A percentile compares a stretch with the other conserved stretches of the same genome.
Evolutionary conservation across 352 stramenopile species (phyloP).

Genomic region (Phytophthora litchii): DNA sequence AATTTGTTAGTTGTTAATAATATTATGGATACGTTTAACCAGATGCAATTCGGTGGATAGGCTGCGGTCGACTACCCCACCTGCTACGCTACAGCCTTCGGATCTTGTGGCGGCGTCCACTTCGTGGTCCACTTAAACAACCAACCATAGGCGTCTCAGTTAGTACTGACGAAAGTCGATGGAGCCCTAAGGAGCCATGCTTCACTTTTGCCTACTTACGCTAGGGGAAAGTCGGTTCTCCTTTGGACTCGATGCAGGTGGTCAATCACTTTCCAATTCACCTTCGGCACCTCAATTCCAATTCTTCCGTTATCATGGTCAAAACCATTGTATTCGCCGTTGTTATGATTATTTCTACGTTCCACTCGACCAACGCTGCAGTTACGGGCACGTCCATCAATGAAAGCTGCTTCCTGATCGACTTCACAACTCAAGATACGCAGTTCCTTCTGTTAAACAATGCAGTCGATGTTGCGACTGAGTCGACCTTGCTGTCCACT

Average conservation of each 20-base stretch:
- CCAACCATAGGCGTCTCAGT: slow-evolving; percentile 9
- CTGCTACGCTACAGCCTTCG: slow-evolving; percentile 12
- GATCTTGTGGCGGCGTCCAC: slow-evolving; percentile 18
- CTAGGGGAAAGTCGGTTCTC: neutral
- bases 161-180: slow-evolving; percentile 11
- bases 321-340: slow-evolving; percentile 4
- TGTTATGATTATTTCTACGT: neutral
- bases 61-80: neutral
- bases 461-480: slow-evolving; percentile 25
- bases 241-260: neutral
- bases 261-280: slow-evolving; percentile 22
- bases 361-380: slow-evolving; percentile 3
- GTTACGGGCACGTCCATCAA: neutral
- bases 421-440: slow-evolving; percentile 45
- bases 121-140: neutral
- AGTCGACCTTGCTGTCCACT: slow-evolving; percentile 24
- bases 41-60: slow-evolving; percentile 6
- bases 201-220: neutral
- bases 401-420: slow-evolving; percentile 39
- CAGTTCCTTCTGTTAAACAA: slow-evolving; percentile 57
- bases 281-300: neutral
- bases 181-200: slow-evolving; percentile 1
- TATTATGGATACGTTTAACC: neutral
- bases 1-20: neutral
- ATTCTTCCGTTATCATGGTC: slow-evolving; percentile 5